Percentiles rank a stretch among this genome's conserved stretches.
These are phyloP conservation scores for Lentinus brumalis DNA, from an alignment of 768 basidiomycete species.

Conservation along the genomic window DNA sequence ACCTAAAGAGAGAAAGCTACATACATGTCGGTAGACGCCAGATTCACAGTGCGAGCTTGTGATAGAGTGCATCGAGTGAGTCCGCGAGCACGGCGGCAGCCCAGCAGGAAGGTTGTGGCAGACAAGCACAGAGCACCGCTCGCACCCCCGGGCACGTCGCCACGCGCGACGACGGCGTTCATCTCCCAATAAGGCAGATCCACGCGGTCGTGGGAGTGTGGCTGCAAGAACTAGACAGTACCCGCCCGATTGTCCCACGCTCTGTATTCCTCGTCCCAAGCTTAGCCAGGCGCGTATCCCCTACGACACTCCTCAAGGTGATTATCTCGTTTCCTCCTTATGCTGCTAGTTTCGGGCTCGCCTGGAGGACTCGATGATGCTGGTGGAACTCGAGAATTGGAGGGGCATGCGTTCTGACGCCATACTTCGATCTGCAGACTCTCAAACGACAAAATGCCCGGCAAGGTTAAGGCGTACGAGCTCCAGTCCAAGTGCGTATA, in stretches of 20 bases:
- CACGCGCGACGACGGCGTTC: constrained; percentile 14
- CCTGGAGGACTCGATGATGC: constrained; percentile 14
- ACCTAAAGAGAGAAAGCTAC: constrained; percentile 6
- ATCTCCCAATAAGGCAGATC: constrained; percentile 9
- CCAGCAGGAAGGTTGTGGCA: background rate
- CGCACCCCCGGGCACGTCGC: constrained; percentile 4
- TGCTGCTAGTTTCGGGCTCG: constrained; percentile 6
- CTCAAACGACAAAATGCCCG: constrained; percentile 58
- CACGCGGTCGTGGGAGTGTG: constrained; percentile 39
- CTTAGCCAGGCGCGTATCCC: constrained; percentile 26
- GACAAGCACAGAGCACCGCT: background rate
- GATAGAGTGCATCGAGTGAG: background rate
- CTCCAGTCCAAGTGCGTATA: constrained; percentile 87
- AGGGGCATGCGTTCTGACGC: constrained; percentile 21
- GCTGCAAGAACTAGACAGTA: constrained; percentile 46
- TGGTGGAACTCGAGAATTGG: background rate
- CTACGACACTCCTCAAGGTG: constrained; percentile 41
- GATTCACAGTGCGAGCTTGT: background rate
- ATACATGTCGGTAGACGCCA: constrained; percentile 1
- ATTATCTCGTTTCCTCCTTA: constrained; percentile 25
- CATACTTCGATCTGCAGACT: constrained; percentile 23
- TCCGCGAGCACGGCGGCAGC: background rate
- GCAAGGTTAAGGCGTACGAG: constrained; percentile 95
- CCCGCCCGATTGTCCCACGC: constrained; percentile 33
- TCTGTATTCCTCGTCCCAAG: constrained; percentile 24